Conservation (phyloP, 495 filamentous ascomycete species). For the Hypomontagnella monticulosa region DNA sequence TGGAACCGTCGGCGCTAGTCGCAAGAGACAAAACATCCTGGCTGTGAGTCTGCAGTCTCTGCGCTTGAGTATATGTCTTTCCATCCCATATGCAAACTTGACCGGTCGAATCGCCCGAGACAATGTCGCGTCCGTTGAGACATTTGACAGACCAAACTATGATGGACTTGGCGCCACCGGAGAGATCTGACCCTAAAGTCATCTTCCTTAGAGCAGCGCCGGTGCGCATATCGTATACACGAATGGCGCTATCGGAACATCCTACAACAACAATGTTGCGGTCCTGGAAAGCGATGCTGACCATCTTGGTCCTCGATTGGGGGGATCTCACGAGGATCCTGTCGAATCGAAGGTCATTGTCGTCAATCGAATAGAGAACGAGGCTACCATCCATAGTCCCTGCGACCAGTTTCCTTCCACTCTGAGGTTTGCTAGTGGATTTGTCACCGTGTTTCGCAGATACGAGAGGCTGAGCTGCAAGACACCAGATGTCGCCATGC, state of each 20-base stretch:
- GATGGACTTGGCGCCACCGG: constrained; percentile 80
- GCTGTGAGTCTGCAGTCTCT: constrained; percentile 83
- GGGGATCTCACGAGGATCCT: constrained; percentile 74
- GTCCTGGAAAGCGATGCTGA: constrained; percentile 90
- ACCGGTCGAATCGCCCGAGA: constrained; percentile 94
- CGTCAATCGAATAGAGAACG: constrained; percentile 83
- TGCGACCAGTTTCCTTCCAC: constrained; percentile 79
- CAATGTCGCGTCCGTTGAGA: constrained; percentile 84
- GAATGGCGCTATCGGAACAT: constrained; percentile 90
- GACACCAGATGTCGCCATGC: constrained; percentile 96
- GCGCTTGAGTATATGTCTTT: constrained; percentile 84
- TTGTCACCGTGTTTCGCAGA: constrained; percentile 32
- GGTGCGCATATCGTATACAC: constrained; percentile 86
- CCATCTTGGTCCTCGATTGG: constrained; percentile 82
- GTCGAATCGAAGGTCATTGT: constrained; percentile 78
- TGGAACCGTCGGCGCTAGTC: constrained; percentile 79
- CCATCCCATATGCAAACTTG: constrained; percentile 94
- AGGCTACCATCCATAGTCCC: constrained; percentile 94
- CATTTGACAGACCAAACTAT: constrained; percentile 94
- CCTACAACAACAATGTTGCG: constrained; percentile 84
- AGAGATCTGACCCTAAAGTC: constrained; percentile 79
- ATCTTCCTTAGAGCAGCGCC: constrained; percentile 79
- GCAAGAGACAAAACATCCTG: constrained; percentile 91
- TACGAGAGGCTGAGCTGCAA: constrained; percentile 80
- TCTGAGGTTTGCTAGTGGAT: constrained; percentile 30